Evolutionary conservation across 2,329 filamentous ascomycete species (phyloP).

Genomic region (Neoscytalidium dimidiatum): DNA sequence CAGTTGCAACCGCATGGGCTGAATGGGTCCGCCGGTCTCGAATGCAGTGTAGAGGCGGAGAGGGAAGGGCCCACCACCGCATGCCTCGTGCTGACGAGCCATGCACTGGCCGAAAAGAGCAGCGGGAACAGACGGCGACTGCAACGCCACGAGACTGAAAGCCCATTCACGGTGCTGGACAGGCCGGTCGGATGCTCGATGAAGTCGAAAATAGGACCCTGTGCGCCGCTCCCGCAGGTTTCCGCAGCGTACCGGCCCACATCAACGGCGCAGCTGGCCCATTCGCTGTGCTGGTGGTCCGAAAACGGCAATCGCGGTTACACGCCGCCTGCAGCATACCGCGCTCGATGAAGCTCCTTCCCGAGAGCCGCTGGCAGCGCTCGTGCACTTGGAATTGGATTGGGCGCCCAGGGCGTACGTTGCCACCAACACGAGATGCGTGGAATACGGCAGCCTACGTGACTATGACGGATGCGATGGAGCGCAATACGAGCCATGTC

Average conservation of each 20-base stretch:
- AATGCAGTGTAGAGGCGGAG: background rate
- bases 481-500: background rate
- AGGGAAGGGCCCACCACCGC: background rate
- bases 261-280: background rate
- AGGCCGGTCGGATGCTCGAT: background rate
- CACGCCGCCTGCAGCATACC: background rate
- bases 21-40: background rate
- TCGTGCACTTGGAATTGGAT: background rate
- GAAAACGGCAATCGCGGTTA: background rate
- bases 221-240: background rate
- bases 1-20: no score
- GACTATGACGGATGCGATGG: background rate
- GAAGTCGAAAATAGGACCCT: background rate
- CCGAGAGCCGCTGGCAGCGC: background rate
- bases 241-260: background rate
- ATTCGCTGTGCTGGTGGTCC: background rate
- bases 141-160: background rate
- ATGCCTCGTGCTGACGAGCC: no score
- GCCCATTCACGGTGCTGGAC: background rate
- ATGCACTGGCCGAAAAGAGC: no score
- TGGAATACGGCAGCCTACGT: background rate
- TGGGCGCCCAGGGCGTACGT: background rate
- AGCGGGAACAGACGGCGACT: background rate
- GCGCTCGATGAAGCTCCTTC: background rate
- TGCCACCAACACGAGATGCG: slow-evolving; percentile 5